These are phyloP conservation scores for Colletotrichum sublineola DNA, from an alignment of 2,329 filamentous ascomycete genomes.

Conservation along the genomic window DNA sequence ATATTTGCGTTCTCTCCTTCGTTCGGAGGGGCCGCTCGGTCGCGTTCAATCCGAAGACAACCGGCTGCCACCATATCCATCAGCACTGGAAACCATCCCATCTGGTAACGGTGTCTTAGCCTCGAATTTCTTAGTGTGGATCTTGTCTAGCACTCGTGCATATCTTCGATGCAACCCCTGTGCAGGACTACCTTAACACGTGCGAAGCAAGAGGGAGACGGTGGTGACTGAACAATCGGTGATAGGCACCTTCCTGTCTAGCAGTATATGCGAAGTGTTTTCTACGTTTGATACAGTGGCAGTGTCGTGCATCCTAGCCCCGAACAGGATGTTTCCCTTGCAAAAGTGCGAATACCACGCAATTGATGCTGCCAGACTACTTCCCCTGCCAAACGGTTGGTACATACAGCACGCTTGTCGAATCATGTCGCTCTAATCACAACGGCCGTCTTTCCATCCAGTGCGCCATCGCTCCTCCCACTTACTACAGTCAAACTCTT, in stretches of 20 bases:
- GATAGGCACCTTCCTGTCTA: background rate
- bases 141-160: background rate
- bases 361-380: background rate
- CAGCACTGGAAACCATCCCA: background rate
- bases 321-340: background rate
- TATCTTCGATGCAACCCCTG: background rate
- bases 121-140: background rate
- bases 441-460: conserved; percentile 81
- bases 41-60: background rate
- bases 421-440: conserved; percentile 59
- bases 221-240: background rate
- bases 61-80: background rate
- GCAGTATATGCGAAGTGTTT: conserved; percentile 5
- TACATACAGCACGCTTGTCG: background rate
- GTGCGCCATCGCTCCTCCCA: conserved; percentile 98
- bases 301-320: background rate
- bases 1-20: background rate
- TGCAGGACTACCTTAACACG: background rate
- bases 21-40: background rate
- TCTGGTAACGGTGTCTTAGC: background rate
- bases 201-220: background rate
- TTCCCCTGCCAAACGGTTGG: background rate
- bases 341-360: background rate
- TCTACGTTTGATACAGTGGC: background rate
- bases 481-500: conserved; percentile 85